Evolutionary conservation across 140 eudicot genomes (phyloP).

Genomic region (Erigeron philadelphicus): DNA sequence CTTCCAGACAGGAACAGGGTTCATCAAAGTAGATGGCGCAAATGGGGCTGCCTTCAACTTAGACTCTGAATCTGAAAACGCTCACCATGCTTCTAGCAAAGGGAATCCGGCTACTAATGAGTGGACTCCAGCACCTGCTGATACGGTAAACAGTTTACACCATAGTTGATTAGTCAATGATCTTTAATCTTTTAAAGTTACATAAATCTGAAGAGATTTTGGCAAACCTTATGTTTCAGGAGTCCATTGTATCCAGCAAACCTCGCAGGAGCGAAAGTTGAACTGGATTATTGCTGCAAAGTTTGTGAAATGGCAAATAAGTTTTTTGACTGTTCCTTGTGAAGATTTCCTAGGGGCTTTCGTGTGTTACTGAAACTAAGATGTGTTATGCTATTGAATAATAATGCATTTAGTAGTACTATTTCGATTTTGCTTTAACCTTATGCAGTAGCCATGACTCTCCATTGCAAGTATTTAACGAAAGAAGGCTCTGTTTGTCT

Average conservation of each 20-base stretch:
- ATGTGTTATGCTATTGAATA: conserved; percentile 29
- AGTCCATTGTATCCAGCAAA: conserved; percentile 39
- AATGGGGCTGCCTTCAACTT: conserved; percentile 39
- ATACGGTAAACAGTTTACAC: conserved; percentile 32
- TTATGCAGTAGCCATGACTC: neutral
- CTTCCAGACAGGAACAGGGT: conserved; percentile 91
- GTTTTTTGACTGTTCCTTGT: conserved; percentile 13
- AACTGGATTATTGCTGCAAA: conserved; percentile 24
- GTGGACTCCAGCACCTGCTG: conserved; percentile 67
- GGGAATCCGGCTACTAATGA: conserved; percentile 99
- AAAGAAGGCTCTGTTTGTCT: neutral
- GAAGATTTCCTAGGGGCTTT: conserved; percentile 18
- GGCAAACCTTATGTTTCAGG: conserved; percentile 39
- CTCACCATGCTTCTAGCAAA: conserved; percentile 48
- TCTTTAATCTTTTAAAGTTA: neutral
- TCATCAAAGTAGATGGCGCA: conserved; percentile 58
- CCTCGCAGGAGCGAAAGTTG: conserved; percentile 71
- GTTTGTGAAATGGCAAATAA: conserved; percentile 19
- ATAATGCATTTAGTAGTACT: conserved; percentile 16
- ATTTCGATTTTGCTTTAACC: conserved; percentile 1
- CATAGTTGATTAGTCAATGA: neutral
- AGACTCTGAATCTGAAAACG: conserved; percentile 39
- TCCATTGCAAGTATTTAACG: neutral
- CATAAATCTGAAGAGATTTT: conserved; percentile 7
- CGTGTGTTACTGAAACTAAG: conserved; percentile 17